Conservation (phyloP, 2,329 filamentous ascomycete species). For the Hypoxylon sp. region DNA sequence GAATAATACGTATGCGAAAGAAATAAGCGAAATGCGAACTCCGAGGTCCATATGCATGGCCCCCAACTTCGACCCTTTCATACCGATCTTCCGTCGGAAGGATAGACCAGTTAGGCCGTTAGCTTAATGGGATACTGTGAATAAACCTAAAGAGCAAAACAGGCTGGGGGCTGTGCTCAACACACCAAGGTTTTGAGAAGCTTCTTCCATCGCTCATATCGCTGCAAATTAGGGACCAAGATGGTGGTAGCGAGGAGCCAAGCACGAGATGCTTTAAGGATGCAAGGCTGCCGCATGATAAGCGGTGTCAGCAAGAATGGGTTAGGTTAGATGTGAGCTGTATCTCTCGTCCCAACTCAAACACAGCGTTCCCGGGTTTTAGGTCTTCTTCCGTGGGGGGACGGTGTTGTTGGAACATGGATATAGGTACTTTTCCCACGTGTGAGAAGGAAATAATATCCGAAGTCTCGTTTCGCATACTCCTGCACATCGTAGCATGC, state of each 20-base stretch:
- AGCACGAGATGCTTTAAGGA: constrained; percentile 27
- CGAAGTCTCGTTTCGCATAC: constrained; percentile 17
- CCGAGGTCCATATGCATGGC: constrained; percentile 14
- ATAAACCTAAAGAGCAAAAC: not conserved
- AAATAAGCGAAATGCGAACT: constrained; percentile 4
- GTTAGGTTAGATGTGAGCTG: constrained; percentile 28
- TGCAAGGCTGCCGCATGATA: constrained; percentile 39
- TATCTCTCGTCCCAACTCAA: constrained; percentile 11
- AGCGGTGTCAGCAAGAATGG: constrained; percentile 14
- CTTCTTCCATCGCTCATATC: not conserved
- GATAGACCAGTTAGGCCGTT: not conserved
- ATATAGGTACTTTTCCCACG: constrained; percentile 20
- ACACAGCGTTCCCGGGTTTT: not conserved
- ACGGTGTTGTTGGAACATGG: constrained; percentile 24
- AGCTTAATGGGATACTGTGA: not conserved
- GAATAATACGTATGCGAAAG: constrained; percentile 8
- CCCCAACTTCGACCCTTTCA: constrained; percentile 1
- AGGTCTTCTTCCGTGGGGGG: constrained; percentile 6
- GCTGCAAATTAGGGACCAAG: not conserved
- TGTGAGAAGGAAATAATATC: constrained; percentile 26
- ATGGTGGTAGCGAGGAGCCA: not conserved
- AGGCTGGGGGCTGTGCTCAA: not conserved
- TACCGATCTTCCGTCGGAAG: no score
- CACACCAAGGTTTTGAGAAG: not conserved
- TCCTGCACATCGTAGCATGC: not conserved